Base-by-base conservation (phyloP, 805 yeast genomes). In the Saccharomycopsis oosterbeekiorum region DNA sequence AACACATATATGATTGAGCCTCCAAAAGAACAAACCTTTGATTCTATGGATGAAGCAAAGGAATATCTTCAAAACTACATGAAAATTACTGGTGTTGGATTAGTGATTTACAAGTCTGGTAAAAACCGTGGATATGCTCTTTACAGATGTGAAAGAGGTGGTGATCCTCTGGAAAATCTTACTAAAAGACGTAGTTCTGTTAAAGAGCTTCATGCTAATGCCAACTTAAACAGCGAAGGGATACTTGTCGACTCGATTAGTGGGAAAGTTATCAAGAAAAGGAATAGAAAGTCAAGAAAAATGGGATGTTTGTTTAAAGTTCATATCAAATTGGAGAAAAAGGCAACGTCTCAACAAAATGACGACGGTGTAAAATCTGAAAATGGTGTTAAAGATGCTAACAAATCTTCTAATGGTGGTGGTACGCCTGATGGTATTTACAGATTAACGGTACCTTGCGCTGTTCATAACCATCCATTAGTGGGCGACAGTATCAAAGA, bases 131-230 rank as follows among this genome's bases (percentile, higher is more conserved):
- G 66, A n/a, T 64, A 64, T 42, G 65, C 66, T 10, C 59, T 62
- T 34, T 64, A 64, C 36, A 51, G 66, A n/a, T 64, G 66, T 54
- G 66, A 64, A 47, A 51, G 61, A 40, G 66, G 66, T 36, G 66
- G 66, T 29, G 60, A 43, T 15, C 64, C 66, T 10, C 63, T 54
- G 54, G 63, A 64, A 40, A 62, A 62, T 39, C 24, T 64, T 2
- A 41, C 53, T 19, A 64, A 64, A 37, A 50, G 64, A n/a, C 56
- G 64, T 14, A 55, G 51, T 17, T 21, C 51, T 19, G 19, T 56
- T 8, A 59, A 53, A 39, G 40, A 56, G 14, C 53, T 47, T 47
- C 58, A 36, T 10, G 56, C 53, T 17, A 42, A 37, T 11, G 24
- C 17, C 10, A 54, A 50, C 12, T 19, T 40, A 9, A 51, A 54